Conservation (phyloP, 306 rosid genomes). For the Trifolium pratense region DNA sequence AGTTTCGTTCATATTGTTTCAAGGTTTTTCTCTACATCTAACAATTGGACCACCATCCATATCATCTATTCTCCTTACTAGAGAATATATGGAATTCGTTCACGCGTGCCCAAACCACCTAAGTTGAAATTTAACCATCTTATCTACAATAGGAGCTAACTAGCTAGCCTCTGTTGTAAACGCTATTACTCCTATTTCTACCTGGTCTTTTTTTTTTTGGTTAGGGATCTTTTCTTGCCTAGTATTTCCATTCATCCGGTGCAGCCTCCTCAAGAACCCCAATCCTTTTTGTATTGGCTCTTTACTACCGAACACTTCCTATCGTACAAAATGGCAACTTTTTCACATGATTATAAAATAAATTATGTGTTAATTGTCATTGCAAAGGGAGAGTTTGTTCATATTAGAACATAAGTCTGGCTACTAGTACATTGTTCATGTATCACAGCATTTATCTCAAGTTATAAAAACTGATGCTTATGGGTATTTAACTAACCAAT, state of each 20-base stretch:
- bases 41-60: neutral
- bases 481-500: neutral
- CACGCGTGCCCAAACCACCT: neutral
- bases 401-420: neutral
- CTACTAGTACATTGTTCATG: neutral
- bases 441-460: neutral
- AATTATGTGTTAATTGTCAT: neutral
- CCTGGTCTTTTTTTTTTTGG: neutral
- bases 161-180: neutral
- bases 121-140: neutral
- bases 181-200: neutral
- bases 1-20: neutral
- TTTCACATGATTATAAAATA: neutral
- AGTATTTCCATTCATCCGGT: neutral
- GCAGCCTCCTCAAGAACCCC: neutral
- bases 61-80: neutral
- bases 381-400: conserved; percentile 4
- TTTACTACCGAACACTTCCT: neutral
- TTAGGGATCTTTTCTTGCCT: neutral
- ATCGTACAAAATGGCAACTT: neutral
- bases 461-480: neutral
- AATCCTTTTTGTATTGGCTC: neutral
- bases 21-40: neutral
- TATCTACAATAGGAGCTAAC: neutral
- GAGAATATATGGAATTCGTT: neutral